Conservation (phyloP, 2,329 filamentous ascomycete genomes). For the Coleophoma crateriformis region DNA sequence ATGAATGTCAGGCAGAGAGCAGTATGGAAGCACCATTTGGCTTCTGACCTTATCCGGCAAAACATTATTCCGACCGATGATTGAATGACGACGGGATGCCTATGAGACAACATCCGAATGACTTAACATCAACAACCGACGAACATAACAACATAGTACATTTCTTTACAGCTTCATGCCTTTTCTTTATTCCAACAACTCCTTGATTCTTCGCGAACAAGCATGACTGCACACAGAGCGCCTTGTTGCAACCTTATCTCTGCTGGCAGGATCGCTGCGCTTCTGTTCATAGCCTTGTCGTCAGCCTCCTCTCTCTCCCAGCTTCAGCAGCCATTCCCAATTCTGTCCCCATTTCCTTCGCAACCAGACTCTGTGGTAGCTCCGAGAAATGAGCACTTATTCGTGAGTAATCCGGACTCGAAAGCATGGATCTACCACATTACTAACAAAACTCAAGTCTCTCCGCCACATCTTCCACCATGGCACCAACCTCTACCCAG, state of each 20-base stretch:
- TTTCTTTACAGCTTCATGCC: neutral
- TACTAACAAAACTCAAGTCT: slow-evolving; percentile 33
- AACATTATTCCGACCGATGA: too few species aligned
- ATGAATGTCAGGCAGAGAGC: too few species aligned
- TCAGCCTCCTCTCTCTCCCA: slow-evolving; percentile 33
- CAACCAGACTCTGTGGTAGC: slow-evolving; percentile 39
- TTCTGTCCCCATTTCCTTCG: slow-evolving; percentile 23
- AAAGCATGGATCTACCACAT: neutral
- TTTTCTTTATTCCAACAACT: neutral
- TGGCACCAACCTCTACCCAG: slow-evolving; percentile 73
- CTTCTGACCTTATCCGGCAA: too few species aligned
- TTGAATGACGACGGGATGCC: too few species aligned
- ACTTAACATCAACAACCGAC: neutral
- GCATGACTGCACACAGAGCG: neutral
- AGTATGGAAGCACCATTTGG: too few species aligned
- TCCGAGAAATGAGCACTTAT: slow-evolving; percentile 44
- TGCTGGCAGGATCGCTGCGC: slow-evolving; percentile 56
- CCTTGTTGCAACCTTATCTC: slow-evolving; percentile 39
- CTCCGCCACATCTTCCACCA: slow-evolving; percentile 92
- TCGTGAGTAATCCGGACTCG: slow-evolving; percentile 31
- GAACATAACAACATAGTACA: neutral
- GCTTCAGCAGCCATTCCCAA: slow-evolving; percentile 35
- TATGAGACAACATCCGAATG: neutral
- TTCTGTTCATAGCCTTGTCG: slow-evolving; percentile 62
- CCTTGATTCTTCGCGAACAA: neutral